Conservation (phyloP, 2,329 filamentous ascomycete species). For the Falciphora oryzae region DNA sequence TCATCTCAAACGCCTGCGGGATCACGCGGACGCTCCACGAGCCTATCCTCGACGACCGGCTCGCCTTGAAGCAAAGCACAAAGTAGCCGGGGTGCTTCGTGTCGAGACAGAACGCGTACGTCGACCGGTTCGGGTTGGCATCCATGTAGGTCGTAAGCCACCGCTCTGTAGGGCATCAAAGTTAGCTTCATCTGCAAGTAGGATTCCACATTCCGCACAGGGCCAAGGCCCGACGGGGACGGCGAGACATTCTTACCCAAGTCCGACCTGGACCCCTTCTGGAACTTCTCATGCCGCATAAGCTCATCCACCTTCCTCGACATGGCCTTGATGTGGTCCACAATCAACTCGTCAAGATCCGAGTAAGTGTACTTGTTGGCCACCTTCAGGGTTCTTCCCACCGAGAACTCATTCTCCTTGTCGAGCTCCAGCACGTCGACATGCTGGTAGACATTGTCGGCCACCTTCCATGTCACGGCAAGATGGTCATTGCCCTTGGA, state of each 20-base stretch:
- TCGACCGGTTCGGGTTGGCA: slow-evolving; percentile 88
- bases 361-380: slow-evolving; percentile 86
- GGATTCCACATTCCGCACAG: neutral
- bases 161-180: slow-evolving; percentile 56
- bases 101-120: slow-evolving; percentile 95
- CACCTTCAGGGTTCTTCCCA: slow-evolving; percentile 80
- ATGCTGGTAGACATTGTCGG: slow-evolving; percentile 93
- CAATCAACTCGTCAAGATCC: slow-evolving; percentile 95
- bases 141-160: slow-evolving; percentile 96
- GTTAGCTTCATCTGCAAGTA: slow-evolving; percentile 16
- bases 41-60: slow-evolving; percentile 64
- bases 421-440: slow-evolving; percentile 95
- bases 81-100: slow-evolving; percentile 91
- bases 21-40: slow-evolving; percentile 86
- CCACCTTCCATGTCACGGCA: slow-evolving; percentile 96
- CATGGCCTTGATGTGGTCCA: slow-evolving; percentile 97
- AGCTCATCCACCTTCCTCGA: slow-evolving; percentile 95
- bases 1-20: slow-evolving; percentile 87
- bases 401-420: slow-evolving; percentile 94
- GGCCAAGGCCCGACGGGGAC: neutral
- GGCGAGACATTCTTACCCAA: slow-evolving; percentile 62
- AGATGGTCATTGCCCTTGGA: slow-evolving; percentile 94
- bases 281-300: slow-evolving; percentile 91
- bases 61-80: slow-evolving; percentile 92
- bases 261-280: slow-evolving; percentile 70